Evolutionary conservation across 73 alveolate genomes (phyloP), one percentile per base, ranked within the genome.

Genomic region (Symbiodinium natans): DNA sequence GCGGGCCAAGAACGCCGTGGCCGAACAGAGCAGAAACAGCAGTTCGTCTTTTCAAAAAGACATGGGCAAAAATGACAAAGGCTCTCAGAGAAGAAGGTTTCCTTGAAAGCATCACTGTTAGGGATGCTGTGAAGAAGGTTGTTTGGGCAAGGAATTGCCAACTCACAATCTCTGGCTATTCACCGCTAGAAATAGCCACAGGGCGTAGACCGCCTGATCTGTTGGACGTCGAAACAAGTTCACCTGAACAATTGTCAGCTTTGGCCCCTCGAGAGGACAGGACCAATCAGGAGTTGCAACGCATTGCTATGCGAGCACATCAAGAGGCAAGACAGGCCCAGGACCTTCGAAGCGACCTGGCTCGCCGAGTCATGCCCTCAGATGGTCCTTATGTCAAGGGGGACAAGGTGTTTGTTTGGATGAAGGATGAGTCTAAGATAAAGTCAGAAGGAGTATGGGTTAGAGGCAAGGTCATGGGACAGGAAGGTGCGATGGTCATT

Each of bases 131-230:
- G n/a, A 83, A 41, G 74, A 83, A 19, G 41, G 46, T 31, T 6
- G 75, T 41, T 29, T 84, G 93, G 80, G 93, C 93, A 23, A 41
- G 93, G 31, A 84, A 84, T 41, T 31, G 42, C 21, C 93, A 84
- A 27, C 52, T 84, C 34, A 46, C 56, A 5, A 11, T 43, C 11
- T 43, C 56, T 25, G 80, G 93, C 34, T n/a, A 84, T n/a, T n/a
- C n/a, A n/a, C n/a, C n/a, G n/a, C n/a, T n/a, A n/a, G n/a, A n/a
- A n/a, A n/a, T n/a, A n/a, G n/a, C n/a, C n/a, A n/a, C n/a, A n/a
- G n/a, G n/a, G n/a, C n/a, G n/a, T n/a, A n/a, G n/a, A n/a, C n/a
- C n/a, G n/a, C n/a, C n/a, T n/a, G n/a, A n/a, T n/a, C n/a, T n/a
- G n/a, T n/a, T n/a, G n/a, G n/a, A n/a, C n/a, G n/a, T n/a, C n/a